Percentiles rank a stretch among this genome's conserved stretches.
Conservation (phyloP, 208 protist genomes). For the Leishmania aethiopica region DNA sequence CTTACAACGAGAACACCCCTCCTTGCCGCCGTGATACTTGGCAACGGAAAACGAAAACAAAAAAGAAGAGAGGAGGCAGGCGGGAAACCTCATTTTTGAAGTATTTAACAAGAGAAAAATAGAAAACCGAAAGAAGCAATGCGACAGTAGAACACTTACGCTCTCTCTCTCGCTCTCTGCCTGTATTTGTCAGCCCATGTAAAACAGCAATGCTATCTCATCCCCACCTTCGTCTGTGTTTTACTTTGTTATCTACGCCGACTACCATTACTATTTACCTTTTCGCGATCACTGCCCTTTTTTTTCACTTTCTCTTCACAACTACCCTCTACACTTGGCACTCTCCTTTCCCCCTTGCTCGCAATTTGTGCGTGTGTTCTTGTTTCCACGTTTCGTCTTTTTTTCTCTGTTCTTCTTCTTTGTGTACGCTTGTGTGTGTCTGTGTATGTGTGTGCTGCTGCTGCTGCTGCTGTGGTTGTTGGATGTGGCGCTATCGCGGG, state of each 20-base stretch:
- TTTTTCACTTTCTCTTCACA: neutral
- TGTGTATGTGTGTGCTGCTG: neutral
- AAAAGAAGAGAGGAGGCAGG: neutral
- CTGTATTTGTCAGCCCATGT: conserved; percentile 1
- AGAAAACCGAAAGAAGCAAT: conserved; percentile 6
- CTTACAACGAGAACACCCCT: neutral
- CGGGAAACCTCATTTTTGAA: neutral
- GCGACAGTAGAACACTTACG: neutral
- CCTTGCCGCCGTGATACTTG: neutral
- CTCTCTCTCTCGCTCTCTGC: neutral
- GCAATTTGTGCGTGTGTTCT: conserved; percentile 2
- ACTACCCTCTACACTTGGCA: neutral
- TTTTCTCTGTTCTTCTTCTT: neutral
- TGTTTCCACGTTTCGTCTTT: neutral
- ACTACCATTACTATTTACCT: neutral
- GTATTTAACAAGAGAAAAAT: neutral
- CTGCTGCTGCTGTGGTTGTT: neutral
- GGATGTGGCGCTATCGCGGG: neutral
- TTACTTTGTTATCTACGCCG: neutral
- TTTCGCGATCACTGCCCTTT: neutral
- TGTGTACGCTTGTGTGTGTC: neutral
- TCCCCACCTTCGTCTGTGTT: neutral
- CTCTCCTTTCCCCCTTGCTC: neutral
- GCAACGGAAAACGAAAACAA: neutral
- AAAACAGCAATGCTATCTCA: conserved; percentile 5